phyloP scores from a whole-genome alignment of 2,329 filamentous ascomycete species.

The Venturia oleaginea region DNA sequence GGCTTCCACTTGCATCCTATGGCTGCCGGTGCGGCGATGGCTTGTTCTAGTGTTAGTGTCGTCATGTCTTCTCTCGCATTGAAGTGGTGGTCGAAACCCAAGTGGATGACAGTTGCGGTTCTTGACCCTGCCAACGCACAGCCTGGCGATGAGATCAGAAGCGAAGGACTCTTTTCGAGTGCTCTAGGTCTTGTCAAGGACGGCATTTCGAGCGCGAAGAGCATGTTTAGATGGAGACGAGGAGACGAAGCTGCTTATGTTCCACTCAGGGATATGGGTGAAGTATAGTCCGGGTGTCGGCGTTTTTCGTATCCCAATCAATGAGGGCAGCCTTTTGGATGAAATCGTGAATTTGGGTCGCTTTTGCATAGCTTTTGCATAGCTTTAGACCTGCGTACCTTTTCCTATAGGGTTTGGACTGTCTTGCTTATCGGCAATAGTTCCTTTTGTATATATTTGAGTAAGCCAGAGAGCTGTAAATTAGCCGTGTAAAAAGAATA shows the following conservation, averaged over 20 bases:
- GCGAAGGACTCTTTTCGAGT: background rate
- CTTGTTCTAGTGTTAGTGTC: slow-evolving; percentile 79
- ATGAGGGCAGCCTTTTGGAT: background rate
- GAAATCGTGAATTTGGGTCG: background rate
- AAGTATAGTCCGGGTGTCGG: background rate
- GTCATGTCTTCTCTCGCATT: slow-evolving; percentile 75
- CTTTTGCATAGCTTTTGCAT: too few relatives aligned
- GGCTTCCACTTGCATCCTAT: slow-evolving; percentile 85
- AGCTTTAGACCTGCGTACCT: background rate
- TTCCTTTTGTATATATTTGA: background rate
- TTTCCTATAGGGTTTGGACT: background rate
- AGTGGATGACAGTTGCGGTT: slow-evolving; percentile 71
- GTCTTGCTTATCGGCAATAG: background rate
- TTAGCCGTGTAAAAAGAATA: background rate
- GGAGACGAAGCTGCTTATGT: slow-evolving; percentile 36
- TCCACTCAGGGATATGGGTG: slow-evolving; percentile 34
- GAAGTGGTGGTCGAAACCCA: slow-evolving; percentile 75
- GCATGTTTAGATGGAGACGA: slow-evolving; percentile 16
- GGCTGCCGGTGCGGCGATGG: slow-evolving; percentile 93
- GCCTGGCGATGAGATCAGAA: slow-evolving; percentile 21
- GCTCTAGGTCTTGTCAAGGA: background rate
- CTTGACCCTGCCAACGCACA: slow-evolving; percentile 40
- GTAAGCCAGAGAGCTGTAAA: background rate
- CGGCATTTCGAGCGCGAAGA: background rate
- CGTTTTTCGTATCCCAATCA: background rate